Evolutionary conservation across 164 flowering plant genomes (phyloP), one percentile per base, ranked within the genome.

Genomic region (Chimonanthus salicifolius): DNA sequence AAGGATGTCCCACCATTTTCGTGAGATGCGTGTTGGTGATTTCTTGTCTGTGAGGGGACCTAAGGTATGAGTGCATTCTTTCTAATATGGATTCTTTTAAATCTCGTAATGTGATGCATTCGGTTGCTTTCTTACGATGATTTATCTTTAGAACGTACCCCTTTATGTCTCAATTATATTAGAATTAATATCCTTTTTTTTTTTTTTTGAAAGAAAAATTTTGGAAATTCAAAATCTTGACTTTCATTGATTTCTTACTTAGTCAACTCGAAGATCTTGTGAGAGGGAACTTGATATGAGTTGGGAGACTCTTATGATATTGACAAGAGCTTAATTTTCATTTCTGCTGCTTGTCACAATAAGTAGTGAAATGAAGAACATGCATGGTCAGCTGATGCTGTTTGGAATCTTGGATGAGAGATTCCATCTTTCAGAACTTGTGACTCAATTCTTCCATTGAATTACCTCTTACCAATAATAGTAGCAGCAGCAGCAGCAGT

Each of bases 1-100:
- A 84, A 84, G 99, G 76, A 96, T 96, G 99, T 96, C 99, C n/a
- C 99, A 96, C 78, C 98, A 94, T 87, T 96, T 96, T 76, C 87
- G 99, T 7, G 99, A 96, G 85, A 90, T 96, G 99, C 85, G 84
- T 63, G 97, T 84, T 68, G 98, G 98, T 74, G 97, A 96, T 75
- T 85, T 82, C 78, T 73, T 95, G 75, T 77, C 94, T 75, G 98
- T 95, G 15, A 95, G 88, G 82, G 98, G 99, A 71, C 99, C 99
- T 68, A 96, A 96, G 97, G 99, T 92, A 82, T 47, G 70, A 67
- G 0, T 72, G 69, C 47, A 64, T 49, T 15, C 43, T 65, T 60
- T 65, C 47, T 20, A 21, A 10, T 2, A 4, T 62, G 50, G n/a
- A 54, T 10, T 2, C 15, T 54, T 4, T 54, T 54, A 54, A 54